Percentiles rank a stretch among this genome's conserved stretches.
These are phyloP conservation scores for Thuja plicata DNA, from an alignment of 83 land plant species.

Conservation along the genomic window DNA sequence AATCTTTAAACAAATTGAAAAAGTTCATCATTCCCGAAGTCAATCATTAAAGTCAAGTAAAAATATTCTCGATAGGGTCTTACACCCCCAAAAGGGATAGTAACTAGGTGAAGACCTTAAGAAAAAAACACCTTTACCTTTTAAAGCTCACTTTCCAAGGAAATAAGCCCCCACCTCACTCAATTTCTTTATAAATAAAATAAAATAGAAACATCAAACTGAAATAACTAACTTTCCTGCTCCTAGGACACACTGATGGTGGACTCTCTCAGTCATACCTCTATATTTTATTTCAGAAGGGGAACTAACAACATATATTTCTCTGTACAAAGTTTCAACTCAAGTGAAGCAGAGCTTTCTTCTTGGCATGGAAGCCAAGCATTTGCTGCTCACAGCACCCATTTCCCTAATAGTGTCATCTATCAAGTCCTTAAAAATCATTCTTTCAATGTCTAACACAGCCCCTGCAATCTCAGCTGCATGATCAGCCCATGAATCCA, in stretches of 20 bases:
- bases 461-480: slow-evolving; percentile 44
- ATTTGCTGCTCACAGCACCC: slow-evolving; percentile 16
- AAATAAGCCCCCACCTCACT: neutral
- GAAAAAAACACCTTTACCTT: too few species aligned
- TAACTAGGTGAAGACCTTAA: too few species aligned
- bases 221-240: slow-evolving; percentile 4
- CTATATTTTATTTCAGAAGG: slow-evolving; percentile 10
- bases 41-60: too few species aligned
- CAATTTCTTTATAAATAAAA: neutral
- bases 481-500: slow-evolving; percentile 38
- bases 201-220: neutral
- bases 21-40: too few species aligned
- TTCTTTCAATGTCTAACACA: slow-evolving; percentile 64
- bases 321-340: slow-evolving; percentile 13
- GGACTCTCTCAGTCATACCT: neutral
- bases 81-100: too few species aligned
- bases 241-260: neutral
- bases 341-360: slow-evolving; percentile 12
- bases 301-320: neutral
- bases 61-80: too few species aligned
- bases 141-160: too few species aligned
- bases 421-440: slow-evolving; percentile 62
- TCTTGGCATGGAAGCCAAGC: neutral
- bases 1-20: too few species aligned
- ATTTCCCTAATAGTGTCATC: slow-evolving; percentile 61